These are phyloP conservation scores for Rhodofomes roseus DNA, from an alignment of 1,284 basidiomycete species.

Conservation along the genomic window DNA sequence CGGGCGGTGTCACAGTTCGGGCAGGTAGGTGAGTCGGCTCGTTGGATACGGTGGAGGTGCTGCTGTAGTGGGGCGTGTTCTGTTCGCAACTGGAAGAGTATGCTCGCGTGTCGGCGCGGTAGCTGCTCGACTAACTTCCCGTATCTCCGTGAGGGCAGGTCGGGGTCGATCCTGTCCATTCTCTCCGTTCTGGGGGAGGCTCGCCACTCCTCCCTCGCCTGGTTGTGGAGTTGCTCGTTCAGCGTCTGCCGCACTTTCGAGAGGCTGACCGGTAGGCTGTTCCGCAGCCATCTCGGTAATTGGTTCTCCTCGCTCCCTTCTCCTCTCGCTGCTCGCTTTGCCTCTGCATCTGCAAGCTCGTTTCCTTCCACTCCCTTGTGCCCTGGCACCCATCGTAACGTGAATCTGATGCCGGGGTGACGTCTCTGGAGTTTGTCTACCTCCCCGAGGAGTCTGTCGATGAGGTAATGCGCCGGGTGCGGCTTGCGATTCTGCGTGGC, in stretches of 20 bases:
- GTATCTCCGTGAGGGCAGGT: too few species aligned
- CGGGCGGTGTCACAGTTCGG: too few species aligned
- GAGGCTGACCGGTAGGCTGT: not conserved
- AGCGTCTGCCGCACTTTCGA: not conserved
- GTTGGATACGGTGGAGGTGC: too few species aligned
- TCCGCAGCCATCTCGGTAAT: not conserved
- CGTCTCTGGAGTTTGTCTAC: not conserved
- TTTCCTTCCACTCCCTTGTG: slow-evolving; percentile 19
- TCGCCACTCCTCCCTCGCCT: too few species aligned
- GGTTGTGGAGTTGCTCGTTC: not conserved
- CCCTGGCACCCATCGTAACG: slow-evolving; percentile 15
- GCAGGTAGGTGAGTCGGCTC: too few species aligned
- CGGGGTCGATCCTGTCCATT: not conserved
- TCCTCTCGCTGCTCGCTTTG: slow-evolving; percentile 6
- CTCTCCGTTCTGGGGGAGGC: not conserved
- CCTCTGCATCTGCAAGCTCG: slow-evolving; percentile 14
- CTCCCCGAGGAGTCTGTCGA: slow-evolving; percentile 8
- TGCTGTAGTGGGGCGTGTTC: slow-evolving; percentile 22
- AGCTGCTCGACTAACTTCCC: too few species aligned
- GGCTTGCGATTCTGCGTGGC: not conserved
- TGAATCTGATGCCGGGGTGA: slow-evolving; percentile 8
- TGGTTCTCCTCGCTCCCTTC: not conserved
- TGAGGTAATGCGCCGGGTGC: slow-evolving; percentile 11
- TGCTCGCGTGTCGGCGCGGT: too few species aligned
- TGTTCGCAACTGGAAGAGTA: slow-evolving; percentile 15